These are phyloP conservation scores for Delonix regia DNA, from an alignment of 306 rosid species.

Conservation along the genomic window DNA sequence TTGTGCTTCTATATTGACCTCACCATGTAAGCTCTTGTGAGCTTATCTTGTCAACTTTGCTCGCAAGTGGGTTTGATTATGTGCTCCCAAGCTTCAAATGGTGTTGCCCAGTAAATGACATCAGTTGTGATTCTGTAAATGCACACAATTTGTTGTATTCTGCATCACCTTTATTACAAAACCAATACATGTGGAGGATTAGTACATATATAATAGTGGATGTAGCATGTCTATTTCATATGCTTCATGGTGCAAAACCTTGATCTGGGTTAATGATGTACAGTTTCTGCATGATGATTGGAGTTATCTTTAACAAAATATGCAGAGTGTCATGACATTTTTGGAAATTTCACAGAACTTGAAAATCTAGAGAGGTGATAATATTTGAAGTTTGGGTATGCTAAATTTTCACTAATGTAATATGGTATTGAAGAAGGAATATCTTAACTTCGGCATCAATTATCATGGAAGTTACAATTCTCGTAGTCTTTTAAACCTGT, in stretches of 20 bases:
- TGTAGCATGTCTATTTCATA: background rate
- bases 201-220: background rate
- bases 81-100: background rate
- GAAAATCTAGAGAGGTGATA: background rate
- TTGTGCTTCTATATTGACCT: background rate
- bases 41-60: constrained; percentile 2
- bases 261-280: background rate
- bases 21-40: background rate
- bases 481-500: background rate
- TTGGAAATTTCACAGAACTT: background rate
- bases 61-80: background rate
- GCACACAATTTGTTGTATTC: background rate
- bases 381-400: background rate
- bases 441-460: background rate
- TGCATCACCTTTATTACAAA: background rate
- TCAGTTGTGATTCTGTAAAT: background rate
- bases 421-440: background rate
- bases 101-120: background rate
- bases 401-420: background rate
- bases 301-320: background rate
- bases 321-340: background rate
- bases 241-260: background rate
- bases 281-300: background rate
- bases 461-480: background rate
- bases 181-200: background rate